phyloP scores from a whole-genome alignment of 768 basidiomycete genomes.

The Clitopilus passeckerianus region DNA sequence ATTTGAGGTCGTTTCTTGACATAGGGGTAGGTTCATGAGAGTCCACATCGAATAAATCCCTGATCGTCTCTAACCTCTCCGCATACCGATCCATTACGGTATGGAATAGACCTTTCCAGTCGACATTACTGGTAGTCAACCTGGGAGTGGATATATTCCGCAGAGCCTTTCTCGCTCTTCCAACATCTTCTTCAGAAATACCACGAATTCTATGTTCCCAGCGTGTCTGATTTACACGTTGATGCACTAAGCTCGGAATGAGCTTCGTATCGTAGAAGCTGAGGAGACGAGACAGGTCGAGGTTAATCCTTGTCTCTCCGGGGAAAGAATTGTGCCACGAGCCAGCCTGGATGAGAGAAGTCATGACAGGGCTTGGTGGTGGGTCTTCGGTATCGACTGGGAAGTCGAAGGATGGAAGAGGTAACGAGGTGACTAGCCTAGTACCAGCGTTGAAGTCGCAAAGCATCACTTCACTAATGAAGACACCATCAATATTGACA shows the following conservation, averaged over 20 bases:
- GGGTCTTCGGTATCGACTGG: not conserved
- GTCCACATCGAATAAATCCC: slow-evolving; percentile 13
- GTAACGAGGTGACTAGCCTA: slow-evolving; percentile 31
- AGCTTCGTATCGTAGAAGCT: slow-evolving; percentile 29
- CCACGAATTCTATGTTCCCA: slow-evolving; percentile 17
- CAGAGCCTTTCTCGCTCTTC: slow-evolving; percentile 10
- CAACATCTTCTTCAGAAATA: slow-evolving; percentile 17
- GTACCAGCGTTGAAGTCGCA: slow-evolving; percentile 40
- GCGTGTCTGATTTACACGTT: slow-evolving; percentile 14
- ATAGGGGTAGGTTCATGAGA: not conserved
- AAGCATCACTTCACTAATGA: slow-evolving; percentile 39
- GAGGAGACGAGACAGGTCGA: slow-evolving; percentile 25
- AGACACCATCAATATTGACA: no score
- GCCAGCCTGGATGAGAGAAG: slow-evolving; percentile 15
- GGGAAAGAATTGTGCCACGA: slow-evolving; percentile 28
- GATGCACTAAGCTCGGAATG: slow-evolving; percentile 18
- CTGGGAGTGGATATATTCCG: slow-evolving; percentile 7
- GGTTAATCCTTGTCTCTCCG: slow-evolving; percentile 27
- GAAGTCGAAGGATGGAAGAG: slow-evolving; percentile 14
- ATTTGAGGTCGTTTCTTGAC: not conserved
- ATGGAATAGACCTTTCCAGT: slow-evolving; percentile 26
- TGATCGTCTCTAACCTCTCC: slow-evolving; percentile 24
- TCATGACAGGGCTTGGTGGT: not conserved
- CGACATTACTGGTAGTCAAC: slow-evolving; percentile 19
- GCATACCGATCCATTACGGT: slow-evolving; percentile 26